Base-by-base conservation (phyloP, 2,329 filamentous ascomycete species). In the Epichloe hybrida region DNA sequence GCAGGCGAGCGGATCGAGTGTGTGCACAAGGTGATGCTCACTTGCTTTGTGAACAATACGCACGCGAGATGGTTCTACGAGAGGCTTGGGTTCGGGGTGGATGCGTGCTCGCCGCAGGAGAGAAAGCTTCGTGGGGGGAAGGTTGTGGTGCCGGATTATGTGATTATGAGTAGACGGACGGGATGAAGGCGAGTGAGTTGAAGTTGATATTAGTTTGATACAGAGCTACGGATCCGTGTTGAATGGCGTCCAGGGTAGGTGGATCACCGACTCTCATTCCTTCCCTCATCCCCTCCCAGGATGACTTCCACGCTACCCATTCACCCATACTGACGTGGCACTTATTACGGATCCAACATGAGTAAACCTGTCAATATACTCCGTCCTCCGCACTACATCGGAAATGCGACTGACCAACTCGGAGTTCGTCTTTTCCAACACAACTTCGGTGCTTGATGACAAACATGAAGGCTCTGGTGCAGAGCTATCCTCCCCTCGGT, bases 11-110 rank as follows among this genome's bases (percentile, higher is more conserved):
- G 73, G 50, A 73, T 83, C 23, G 69, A 72, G 2, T 69, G 71
- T 0, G 71, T 84, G 44, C 64, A 70, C 21, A 88, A 88, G 65
- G 72, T 80, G 44, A 89, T 89, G 85, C 68, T 89, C 59, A 88
- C 84, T 1, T 85, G 84, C 59, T 88, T 87, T 60, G 64, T 74
- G 48, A 71, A 72, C 54, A 89, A 89, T 60, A 56, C 65, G 35
- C 64, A 65, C 2, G 85, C 76, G 0, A 66, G 76, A 40, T 60
- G 57, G 3, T 84, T 88, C 57, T 89, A 89, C 64, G 64, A 70
- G 45, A 75, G 70, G 53, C 62, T 80, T 12, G 84, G 83, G 0
- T 83, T 79, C 59, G 64, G 55, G 39, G 69, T 65, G 43, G 80
- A 84, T 56, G 72, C 70, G 8, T 74, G 71, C 46, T 81, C 79